Conservation (phyloP, 2,329 filamentous ascomycete genomes). For the Neonectria magnoliae region DNA sequence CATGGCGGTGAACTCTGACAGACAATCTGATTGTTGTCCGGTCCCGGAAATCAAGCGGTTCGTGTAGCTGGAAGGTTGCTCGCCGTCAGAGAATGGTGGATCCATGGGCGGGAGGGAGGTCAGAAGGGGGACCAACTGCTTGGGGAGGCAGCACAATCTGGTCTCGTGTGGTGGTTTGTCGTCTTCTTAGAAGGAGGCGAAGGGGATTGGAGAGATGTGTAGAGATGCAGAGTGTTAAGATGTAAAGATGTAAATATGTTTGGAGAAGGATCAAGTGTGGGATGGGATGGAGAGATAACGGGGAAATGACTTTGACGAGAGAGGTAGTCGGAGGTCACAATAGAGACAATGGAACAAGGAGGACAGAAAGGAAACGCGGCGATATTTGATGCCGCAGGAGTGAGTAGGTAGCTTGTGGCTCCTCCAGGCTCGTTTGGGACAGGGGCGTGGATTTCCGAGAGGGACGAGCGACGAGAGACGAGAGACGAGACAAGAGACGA, state of each 20-base stretch:
- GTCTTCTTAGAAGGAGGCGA: constrained; percentile 25
- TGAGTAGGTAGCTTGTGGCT: constrained; percentile 32
- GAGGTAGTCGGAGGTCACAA: constrained; percentile 39
- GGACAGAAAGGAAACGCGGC: constrained; percentile 33
- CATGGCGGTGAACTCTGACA: constrained; percentile 41
- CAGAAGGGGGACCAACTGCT: constrained; percentile 19
- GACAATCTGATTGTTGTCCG: constrained; percentile 43
- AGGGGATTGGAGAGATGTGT: constrained; percentile 11
- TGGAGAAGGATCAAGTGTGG: constrained; percentile 26
- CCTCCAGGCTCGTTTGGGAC: constrained; percentile 35
- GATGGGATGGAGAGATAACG: constrained; percentile 20
- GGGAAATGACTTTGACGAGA: constrained; percentile 26
- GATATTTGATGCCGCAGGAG: constrained; percentile 41
- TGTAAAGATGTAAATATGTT: background rate
- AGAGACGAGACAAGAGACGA: background rate
- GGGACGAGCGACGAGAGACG: background rate
- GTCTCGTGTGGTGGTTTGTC: constrained; percentile 36
- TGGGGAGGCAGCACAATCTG: constrained; percentile 33
- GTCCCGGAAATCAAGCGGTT: constrained; percentile 38
- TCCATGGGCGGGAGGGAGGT: constrained; percentile 39
- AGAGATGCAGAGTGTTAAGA: background rate
- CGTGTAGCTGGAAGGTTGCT: constrained; percentile 47
- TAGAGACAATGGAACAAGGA: constrained; percentile 41
- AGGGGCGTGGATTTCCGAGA: constrained; percentile 21
- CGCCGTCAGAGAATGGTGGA: constrained; percentile 43